Base-by-base conservation (phyloP, 768 basidiomycete species). In the Naematelia encephala region DNA sequence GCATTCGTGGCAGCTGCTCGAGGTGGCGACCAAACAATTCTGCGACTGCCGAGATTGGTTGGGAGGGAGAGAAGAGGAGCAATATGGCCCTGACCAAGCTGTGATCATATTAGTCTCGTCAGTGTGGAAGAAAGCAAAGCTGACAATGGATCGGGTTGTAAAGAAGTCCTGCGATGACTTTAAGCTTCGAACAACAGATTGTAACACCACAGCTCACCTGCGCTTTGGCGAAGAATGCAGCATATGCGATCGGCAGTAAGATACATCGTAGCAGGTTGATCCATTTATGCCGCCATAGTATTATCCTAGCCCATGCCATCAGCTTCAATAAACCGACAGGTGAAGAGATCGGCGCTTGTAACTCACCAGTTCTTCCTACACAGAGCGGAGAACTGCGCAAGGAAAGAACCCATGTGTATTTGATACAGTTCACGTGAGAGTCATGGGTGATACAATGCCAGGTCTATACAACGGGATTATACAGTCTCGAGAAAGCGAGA, bases 11-110 rank as follows among this genome's bases (percentile, higher is more conserved):
- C 83, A 57, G 83, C 81, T 1, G 87, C 87, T 12, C 53, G 26
- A 2, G 79, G 82, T 66, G 89, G 87, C 0, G 84, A 82, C 89
- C 89, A 90, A 28, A 68, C 57, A 23, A 72, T 44, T 50, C 64
- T 67, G 34, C 50, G 46, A n/a, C 42, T 45, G 2, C 45, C 34
- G 25, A 67, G 59, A 19, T 57, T 52, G 8, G 59, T 13, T 5
- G 63, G 54, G 12, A 75, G 57, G 27, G 59, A 13, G 16, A 61
- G 60, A 11, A 75, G 60, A 2, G 72, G 52, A 1, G 59, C 52
- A 22, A 70, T 64, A 21, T 58, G 48, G 23, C 74, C 74, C 43
- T 54, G 49, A 19, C 74, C 74, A 27, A 75, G 72, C 74, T 75
- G 51, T n/a, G 5, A 27, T 28, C 47, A 5, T 42, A 42, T 51